These are phyloP conservation scores for Daldinia sp. DNA, from an alignment of 2,329 filamentous ascomycete species.

Conservation along the genomic window DNA sequence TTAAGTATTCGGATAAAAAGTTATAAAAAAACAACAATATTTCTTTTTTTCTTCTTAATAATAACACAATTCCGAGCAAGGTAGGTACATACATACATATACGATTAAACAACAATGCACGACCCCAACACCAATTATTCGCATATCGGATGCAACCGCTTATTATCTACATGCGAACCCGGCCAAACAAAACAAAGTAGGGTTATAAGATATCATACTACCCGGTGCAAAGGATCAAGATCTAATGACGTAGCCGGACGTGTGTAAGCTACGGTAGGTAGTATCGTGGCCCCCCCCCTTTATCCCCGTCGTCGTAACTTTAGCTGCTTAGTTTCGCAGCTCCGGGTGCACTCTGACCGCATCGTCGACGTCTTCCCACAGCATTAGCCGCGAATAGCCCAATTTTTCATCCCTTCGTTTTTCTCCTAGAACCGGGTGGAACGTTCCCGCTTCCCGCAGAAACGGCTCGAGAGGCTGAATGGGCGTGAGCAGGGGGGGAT, in stretches of 20 bases:
- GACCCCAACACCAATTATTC: conserved; percentile 8
- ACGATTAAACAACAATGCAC: conserved; percentile 10
- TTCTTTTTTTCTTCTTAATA: background rate
- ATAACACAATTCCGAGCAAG: background rate
- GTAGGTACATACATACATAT: background rate
- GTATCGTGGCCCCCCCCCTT: conserved; percentile 20
- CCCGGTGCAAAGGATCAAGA: conserved; percentile 26
- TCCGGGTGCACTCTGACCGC: conserved; percentile 3
- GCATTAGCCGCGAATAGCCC: conserved; percentile 12
- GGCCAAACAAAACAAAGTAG: conserved; percentile 2
- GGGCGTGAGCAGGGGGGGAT: background rate
- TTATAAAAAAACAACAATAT: background rate
- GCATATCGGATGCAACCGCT: conserved; percentile 19
- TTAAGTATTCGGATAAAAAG: background rate
- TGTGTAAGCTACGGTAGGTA: conserved; percentile 20
- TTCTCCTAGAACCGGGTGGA: conserved; percentile 12
- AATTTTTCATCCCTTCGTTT: background rate
- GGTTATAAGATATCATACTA: conserved; percentile 32
- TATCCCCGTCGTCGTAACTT: background rate
- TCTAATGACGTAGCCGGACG: conserved; percentile 31
- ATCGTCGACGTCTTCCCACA: conserved; percentile 16
- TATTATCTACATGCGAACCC: conserved; percentile 3
- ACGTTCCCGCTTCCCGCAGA: conserved; percentile 13
- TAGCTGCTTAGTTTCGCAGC: conserved; percentile 6
- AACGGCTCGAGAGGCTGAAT: conserved; percentile 24